These are phyloP conservation scores for Wickerhamomyces pijperi DNA, from an alignment of 805 yeast genomes.

Conservation along the genomic window DNA sequence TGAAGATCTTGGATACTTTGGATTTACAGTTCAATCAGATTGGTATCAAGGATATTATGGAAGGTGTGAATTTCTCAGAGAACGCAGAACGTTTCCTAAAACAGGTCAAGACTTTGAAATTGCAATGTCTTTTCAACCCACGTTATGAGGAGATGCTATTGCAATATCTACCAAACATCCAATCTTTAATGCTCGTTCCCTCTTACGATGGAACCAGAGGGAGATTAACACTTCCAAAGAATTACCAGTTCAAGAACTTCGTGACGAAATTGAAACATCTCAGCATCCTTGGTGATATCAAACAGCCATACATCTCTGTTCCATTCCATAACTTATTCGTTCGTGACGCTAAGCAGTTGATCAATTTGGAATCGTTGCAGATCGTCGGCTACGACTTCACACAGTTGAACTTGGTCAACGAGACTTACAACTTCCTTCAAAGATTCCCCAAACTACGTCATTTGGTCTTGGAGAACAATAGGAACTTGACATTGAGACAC, in stretches of 20 bases:
- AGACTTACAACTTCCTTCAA: constrained; percentile 14
- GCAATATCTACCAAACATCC: constrained; percentile 7
- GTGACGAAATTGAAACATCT: constrained; percentile 8
- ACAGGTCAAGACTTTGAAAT: constrained; percentile 4
- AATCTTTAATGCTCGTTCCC: constrained; percentile 8
- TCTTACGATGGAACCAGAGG: neutral
- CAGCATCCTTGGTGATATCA: constrained; percentile 10
- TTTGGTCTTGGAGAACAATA: constrained; percentile 14
- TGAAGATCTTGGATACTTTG: constrained; percentile 5
- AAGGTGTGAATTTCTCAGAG: constrained; percentile 2
- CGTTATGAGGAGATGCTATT: constrained; percentile 11
- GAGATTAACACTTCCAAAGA: constrained; percentile 3
- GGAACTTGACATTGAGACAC: constrained; percentile 9
- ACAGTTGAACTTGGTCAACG: constrained; percentile 7
- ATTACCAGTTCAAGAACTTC: neutral
- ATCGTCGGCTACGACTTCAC: constrained; percentile 16
- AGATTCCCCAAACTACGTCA: constrained; percentile 10
- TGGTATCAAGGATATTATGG: constrained; percentile 9
- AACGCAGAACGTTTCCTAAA: constrained; percentile 1
- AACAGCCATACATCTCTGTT: constrained; percentile 7
- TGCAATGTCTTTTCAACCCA: constrained; percentile 12
- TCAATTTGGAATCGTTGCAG: constrained; percentile 9
- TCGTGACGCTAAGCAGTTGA: constrained; percentile 3
- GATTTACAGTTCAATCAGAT: constrained; percentile 9
- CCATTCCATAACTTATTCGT: constrained; percentile 15